Percentiles rank a stretch among this genome's conserved stretches.
These are phyloP conservation scores for Beta vulgaris DNA, from an alignment of 148 eudicot genomes.

Conservation along the genomic window DNA sequence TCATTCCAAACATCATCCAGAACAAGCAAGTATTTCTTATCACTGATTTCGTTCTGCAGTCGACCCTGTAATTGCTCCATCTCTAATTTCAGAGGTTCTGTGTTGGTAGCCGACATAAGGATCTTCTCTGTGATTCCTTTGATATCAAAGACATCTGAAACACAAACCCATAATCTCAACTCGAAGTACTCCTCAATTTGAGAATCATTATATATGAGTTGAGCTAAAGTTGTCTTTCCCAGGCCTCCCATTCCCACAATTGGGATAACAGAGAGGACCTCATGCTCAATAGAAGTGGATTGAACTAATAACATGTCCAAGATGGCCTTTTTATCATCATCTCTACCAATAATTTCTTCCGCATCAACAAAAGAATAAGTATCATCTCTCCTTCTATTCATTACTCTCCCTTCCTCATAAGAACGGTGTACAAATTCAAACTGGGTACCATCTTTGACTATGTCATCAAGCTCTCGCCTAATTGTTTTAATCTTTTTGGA, in stretches of 20 bases:
- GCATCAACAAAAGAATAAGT: too few relatives aligned
- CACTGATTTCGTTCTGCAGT: background rate
- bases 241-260: slow-evolving; percentile 34
- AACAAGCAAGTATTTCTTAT: slow-evolving; percentile 15
- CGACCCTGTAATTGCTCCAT: slow-evolving; percentile 12
- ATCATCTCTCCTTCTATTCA: background rate
- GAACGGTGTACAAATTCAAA: slow-evolving; percentile 14
- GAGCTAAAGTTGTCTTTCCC: slow-evolving; percentile 32
- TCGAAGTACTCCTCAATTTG: slow-evolving; percentile 15
- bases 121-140: slow-evolving; percentile 3
- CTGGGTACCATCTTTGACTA: slow-evolving; percentile 6
- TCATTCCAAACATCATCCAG: slow-evolving; percentile 23
- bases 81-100: background rate
- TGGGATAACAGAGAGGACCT: slow-evolving; percentile 12
- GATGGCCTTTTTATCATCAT: too few relatives aligned
- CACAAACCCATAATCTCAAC: slow-evolving; percentile 28
- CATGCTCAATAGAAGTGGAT: too few relatives aligned
- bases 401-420: background rate
- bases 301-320: too few relatives aligned
- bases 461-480: slow-evolving; percentile 19
- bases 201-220: slow-evolving; percentile 24
- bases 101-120: slow-evolving; percentile 7
- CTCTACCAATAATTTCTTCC: too few relatives aligned
- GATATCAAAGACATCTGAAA: slow-evolving; percentile 13
- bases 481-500: slow-evolving; percentile 9